A percentile compares a stretch with the other conserved stretches of the same genome.
Conservation (phyloP, 2,329 filamentous ascomycete species). For the Canariomyces notabilis region DNA sequence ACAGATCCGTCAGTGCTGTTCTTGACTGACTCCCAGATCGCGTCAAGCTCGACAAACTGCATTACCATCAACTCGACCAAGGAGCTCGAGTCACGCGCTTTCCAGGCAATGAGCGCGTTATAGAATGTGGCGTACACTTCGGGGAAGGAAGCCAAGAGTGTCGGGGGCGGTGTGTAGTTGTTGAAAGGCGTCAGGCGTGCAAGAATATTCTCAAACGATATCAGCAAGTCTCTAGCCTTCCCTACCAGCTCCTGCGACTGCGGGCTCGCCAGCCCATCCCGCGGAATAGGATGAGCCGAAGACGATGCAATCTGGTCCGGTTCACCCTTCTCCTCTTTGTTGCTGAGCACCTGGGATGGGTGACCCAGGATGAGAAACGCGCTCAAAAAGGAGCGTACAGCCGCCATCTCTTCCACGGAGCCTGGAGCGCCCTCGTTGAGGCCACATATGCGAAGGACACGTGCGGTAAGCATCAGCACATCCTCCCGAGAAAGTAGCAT, state of each 20-base stretch:
- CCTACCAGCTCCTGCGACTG: conserved; percentile 66
- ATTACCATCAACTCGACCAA: conserved; percentile 81
- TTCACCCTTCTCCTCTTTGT: conserved; percentile 56
- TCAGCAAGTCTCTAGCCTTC: conserved; percentile 71
- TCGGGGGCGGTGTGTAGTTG: conserved; percentile 60
- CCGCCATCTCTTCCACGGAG: conserved; percentile 63
- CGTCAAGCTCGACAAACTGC: conserved; percentile 78
- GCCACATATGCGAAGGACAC: conserved; percentile 64
- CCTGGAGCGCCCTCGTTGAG: conserved; percentile 60
- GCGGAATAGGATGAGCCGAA: conserved; percentile 40
- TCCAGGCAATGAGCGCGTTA: conserved; percentile 78
- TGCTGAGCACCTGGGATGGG: conserved; percentile 70
- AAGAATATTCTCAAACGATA: conserved; percentile 71
- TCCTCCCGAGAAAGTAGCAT: conserved; percentile 61
- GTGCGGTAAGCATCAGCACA: conserved; percentile 61
- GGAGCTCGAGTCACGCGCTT: conserved; percentile 71
- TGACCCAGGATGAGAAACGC: conserved; percentile 77
- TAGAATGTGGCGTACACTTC: conserved; percentile 69
- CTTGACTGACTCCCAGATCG: conserved; percentile 78
- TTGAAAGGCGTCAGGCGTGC: conserved; percentile 61
- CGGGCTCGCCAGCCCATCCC: conserved; percentile 54
- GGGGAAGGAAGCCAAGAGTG: conserved; percentile 57
- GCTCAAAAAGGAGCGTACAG: conserved; percentile 70
- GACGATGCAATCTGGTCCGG: conserved; percentile 51
- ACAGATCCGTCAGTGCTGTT: conserved; percentile 69